Evolutionary conservation across 2,329 filamentous ascomycete genomes (phyloP), one percentile per base, ranked within the genome.

Genomic region (Calonectria leucothoes): DNA sequence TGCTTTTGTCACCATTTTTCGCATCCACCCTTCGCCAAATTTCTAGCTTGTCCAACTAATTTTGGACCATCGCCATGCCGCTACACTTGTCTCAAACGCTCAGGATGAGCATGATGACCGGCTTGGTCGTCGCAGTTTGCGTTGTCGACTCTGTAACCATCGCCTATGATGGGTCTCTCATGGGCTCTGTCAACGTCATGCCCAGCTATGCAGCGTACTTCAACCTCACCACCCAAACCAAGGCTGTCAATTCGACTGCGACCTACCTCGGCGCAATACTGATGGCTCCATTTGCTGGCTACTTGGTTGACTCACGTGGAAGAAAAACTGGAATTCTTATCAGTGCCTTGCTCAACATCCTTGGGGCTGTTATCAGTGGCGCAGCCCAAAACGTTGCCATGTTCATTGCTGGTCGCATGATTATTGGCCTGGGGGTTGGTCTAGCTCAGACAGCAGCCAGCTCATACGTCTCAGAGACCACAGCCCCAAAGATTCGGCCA

Each of bases 371-470:
- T 20, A 29, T 66, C 15, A 29, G 29, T 6, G 42, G 42, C 10
- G 17, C 63, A 25, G 63, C 63, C 2, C 45, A 66, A n/a, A 66
- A 66, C 17, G 23, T 49, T 25, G 61, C 61, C 37, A 64, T 64
- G 20, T 84, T 82, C 77, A 83, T 82, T 69, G 74, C 79, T 8
- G 42, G 42, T 45, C 42, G 42, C 8, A 45, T 45, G 42, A 23
- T 45, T 11, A 45, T 45, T n/a, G 42, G 42, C 17, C 42, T 45
- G 4, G 42, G 42, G 12, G 42, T 45, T 45, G 42, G 42, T 14
- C 17, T 45, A 4, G 42, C 42, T 23, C 42, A 45, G 42, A 45
- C 42, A 45, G 42, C 42, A 11, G 42, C 42, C 42, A 45, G 42
- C 10, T 45, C 42, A 11, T 45, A 45, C 7, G 42, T 45, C 7